phyloP scores from a whole-genome alignment of 495 filamentous ascomycete species.

The Trichoderma erinaceum region DNA sequence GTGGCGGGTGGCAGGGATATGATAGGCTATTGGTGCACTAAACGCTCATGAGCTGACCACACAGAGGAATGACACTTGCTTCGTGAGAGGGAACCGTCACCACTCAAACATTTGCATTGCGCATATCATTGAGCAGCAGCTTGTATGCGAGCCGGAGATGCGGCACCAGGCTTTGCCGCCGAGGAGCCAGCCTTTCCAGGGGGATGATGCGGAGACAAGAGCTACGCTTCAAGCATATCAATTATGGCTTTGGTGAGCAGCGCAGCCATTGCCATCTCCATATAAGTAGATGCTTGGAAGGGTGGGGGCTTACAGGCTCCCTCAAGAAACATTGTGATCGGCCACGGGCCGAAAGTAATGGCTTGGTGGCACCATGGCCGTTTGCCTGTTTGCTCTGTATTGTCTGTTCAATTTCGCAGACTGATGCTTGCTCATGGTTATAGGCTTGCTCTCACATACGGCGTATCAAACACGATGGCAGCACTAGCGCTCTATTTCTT shows the following conservation, averaged over 20 bases:
- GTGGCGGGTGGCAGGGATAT: background rate
- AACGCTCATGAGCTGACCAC: background rate
- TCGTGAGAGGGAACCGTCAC: background rate
- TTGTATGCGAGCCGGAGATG: background rate
- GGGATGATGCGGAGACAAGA: background rate
- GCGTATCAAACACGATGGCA: background rate
- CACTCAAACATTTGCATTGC: background rate
- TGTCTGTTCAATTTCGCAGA: background rate
- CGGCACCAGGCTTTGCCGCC: constrained; percentile 2
- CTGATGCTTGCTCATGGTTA: background rate
- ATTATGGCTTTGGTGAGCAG: background rate
- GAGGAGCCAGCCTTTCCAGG: background rate
- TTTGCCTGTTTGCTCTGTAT: background rate
- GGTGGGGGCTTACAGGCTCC: background rate
- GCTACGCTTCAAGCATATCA: background rate
- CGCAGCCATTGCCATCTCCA: background rate
- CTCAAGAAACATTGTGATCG: constrained; percentile 1
- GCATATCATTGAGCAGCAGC: background rate
- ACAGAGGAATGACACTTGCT: background rate
- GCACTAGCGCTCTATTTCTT: background rate
- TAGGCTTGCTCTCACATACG: background rate
- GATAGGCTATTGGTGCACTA: background rate
- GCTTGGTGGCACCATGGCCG: background rate
- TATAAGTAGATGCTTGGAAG: background rate
- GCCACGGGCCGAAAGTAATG: constrained; percentile 2